Conservation (phyloP, 352 stramenopile species). For the Globisporangium iwayamae region DNA sequence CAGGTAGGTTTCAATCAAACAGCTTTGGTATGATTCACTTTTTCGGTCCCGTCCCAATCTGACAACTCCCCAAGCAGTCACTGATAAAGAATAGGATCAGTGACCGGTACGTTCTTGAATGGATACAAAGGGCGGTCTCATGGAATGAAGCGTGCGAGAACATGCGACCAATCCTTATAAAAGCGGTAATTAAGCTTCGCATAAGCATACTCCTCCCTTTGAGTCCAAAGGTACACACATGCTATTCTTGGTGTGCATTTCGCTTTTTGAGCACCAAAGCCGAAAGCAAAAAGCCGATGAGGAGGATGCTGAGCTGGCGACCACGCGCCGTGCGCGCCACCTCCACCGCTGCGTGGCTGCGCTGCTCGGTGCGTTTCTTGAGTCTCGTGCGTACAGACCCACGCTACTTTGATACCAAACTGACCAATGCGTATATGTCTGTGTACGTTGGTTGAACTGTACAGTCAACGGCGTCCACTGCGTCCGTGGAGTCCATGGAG, state of each 20-base stretch:
- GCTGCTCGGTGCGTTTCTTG: constrained; percentile 8
- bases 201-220: too few species aligned
- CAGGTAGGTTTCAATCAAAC: too few species aligned
- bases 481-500: constrained; percentile 43
- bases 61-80: too few species aligned
- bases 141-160: too few species aligned
- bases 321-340: constrained; percentile 5
- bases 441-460: background rate
- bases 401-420: too few species aligned
- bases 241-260: background rate
- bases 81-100: too few species aligned
- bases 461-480: constrained; percentile 13
- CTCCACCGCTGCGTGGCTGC: background rate
- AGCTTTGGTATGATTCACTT: too few species aligned
- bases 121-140: too few species aligned
- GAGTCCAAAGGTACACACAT: background rate
- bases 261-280: background rate
- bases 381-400: background rate
- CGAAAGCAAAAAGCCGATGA: background rate
- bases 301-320: constrained; percentile 12
- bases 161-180: too few species aligned
- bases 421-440: background rate
- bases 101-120: too few species aligned
- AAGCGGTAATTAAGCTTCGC: too few species aligned
- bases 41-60: too few species aligned